These are phyloP conservation scores for Rhododendron kiyosumense DNA, from an alignment of 148 eudicot species.

Conservation along the genomic window DNA sequence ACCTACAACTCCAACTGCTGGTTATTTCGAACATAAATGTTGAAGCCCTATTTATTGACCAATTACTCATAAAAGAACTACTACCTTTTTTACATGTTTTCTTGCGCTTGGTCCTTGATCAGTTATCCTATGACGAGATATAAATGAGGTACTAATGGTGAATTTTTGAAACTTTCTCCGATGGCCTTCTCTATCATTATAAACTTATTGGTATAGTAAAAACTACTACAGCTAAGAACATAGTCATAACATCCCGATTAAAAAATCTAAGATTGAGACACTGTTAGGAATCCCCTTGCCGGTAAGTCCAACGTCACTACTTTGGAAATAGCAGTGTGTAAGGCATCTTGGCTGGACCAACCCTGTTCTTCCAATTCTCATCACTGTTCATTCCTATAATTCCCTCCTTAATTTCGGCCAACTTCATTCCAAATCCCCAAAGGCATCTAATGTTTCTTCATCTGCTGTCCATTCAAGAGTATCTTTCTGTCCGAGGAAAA, in stretches of 20 bases:
- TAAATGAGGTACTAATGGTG: background rate
- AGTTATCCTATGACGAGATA: background rate
- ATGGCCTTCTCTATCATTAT: background rate
- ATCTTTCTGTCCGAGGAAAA: conserved; percentile 78
- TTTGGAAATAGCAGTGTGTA: conserved; percentile 68
- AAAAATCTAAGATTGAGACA: conserved; percentile 39
- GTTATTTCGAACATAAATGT: background rate
- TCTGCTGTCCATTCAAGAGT: conserved; percentile 60
- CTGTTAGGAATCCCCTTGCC: conserved; percentile 96
- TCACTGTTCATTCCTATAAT: conserved; percentile 51
- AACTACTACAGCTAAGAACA: background rate
- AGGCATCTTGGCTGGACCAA: conserved; percentile 67
- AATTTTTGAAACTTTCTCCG: background rate
- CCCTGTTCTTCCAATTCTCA: conserved; percentile 48
- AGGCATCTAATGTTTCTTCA: conserved; percentile 43
- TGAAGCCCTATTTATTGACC: background rate
- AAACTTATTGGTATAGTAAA: background rate
- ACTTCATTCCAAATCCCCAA: conserved; percentile 45
- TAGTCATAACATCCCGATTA: background rate
- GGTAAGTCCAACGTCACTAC: conserved; percentile 62
- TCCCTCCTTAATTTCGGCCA: conserved; percentile 45
- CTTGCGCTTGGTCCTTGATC: background rate
- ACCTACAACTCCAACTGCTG: background rate
- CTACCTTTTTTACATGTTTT: background rate
- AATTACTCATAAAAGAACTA: background rate